Percentiles rank a stretch among this genome's conserved stretches.
phyloP scores from a whole-genome alignment of 352 stramenopile species.

The Phytophthora sojae region DNA sequence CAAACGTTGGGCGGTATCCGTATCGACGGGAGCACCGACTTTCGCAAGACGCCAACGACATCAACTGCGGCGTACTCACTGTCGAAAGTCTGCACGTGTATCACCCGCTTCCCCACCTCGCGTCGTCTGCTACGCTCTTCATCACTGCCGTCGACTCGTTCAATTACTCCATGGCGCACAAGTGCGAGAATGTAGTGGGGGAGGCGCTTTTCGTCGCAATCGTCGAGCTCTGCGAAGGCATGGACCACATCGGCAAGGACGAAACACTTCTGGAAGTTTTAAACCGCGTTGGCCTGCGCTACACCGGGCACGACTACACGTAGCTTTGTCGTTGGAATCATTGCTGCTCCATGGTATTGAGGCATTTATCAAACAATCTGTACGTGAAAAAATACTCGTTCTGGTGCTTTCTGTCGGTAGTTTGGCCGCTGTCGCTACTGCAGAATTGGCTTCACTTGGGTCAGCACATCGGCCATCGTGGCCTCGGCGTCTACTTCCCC shows the following conservation, averaged over 20 bases:
- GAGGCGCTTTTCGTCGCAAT: slow-evolving; percentile 13
- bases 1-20: slow-evolving; percentile 28
- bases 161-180: slow-evolving; percentile 36
- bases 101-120: slow-evolving; percentile 37
- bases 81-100: slow-evolving; percentile 36
- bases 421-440: slow-evolving; percentile 1
- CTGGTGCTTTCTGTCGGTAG: background rate
- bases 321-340: slow-evolving; percentile 10
- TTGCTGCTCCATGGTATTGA: background rate
- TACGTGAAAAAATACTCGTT: background rate
- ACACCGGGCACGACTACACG: slow-evolving; percentile 23
- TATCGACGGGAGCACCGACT: slow-evolving; percentile 13
- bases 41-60: background rate
- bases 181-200: slow-evolving; percentile 34
- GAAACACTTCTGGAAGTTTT: slow-evolving; percentile 33
- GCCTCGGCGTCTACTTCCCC: slow-evolving; percentile 42
- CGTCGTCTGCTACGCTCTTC: slow-evolving; percentile 33
- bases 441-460: slow-evolving; percentile 10
- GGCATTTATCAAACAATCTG: background rate
- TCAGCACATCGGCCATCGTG: slow-evolving; percentile 40
- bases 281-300: slow-evolving; percentile 16
- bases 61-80: background rate
- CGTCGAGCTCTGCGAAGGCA: slow-evolving; percentile 20
- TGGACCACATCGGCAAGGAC: slow-evolving; percentile 8
- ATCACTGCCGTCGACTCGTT: slow-evolving; percentile 21